Evolutionary conservation across 176 grass and related monocot genomes (phyloP).

Genomic region (Ampelocalamus luodianensis): DNA sequence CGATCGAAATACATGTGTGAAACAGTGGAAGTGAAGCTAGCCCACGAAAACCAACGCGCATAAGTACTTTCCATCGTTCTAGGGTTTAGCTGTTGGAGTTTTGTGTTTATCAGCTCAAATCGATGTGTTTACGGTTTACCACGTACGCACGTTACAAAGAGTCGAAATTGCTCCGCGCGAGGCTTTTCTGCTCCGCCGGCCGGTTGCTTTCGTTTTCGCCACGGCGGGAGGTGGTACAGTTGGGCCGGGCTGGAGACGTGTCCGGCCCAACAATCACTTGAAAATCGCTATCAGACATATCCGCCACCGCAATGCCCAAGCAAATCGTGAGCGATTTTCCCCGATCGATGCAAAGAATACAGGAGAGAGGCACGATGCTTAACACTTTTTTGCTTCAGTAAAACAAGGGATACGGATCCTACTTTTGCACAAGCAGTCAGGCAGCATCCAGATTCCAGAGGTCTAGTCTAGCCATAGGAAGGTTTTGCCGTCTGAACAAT

Average conservation of each 20-base stretch:
- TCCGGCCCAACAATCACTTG: background rate
- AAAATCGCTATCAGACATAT: too few relatives aligned
- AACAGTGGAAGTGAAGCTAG: background rate
- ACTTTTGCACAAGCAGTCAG: constrained; percentile 4
- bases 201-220: background rate
- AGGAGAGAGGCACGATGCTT: background rate
- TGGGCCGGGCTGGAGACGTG: background rate
- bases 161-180: background rate
- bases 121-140: background rate
- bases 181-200: background rate
- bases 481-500: background rate
- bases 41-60: background rate
- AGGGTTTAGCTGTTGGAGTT: too few relatives aligned
- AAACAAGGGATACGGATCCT: background rate
- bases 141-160: background rate
- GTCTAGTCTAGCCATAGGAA: background rate
- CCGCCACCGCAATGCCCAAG: background rate
- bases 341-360: background rate
- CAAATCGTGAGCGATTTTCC: background rate
- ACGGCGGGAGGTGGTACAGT: background rate
- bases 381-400: background rate
- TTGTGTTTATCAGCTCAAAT: background rate
- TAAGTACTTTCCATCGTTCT: too few relatives aligned
- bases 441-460: background rate
- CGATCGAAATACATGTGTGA: background rate